Conservation (phyloP, 2,329 filamentous ascomycete species). For the Didymellaceae sp. region DNA sequence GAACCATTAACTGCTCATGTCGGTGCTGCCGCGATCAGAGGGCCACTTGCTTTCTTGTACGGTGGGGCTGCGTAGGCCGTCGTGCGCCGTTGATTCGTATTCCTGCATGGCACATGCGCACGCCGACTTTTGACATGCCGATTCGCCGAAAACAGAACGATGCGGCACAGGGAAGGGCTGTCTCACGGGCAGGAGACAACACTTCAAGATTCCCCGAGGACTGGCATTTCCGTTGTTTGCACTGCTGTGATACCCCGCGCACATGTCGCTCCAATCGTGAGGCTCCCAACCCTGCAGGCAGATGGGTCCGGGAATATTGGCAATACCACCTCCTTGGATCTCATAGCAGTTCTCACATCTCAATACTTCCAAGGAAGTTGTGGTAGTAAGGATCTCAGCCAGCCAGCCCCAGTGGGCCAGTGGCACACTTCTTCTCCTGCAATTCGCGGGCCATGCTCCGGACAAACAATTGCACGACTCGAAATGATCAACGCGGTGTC, state of each 20-base stretch:
- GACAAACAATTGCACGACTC: background rate
- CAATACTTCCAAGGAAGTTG: background rate
- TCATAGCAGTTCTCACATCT: background rate
- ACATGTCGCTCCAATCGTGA: background rate
- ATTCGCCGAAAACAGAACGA: slow-evolving; percentile 20
- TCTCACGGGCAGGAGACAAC: background rate
- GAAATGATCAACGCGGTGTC: slow-evolving; percentile 13
- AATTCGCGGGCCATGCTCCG: slow-evolving; percentile 12
- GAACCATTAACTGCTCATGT: slow-evolving; percentile 37
- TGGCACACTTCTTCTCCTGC: slow-evolving; percentile 1
- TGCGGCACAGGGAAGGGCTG: slow-evolving; percentile 16
- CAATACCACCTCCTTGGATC: slow-evolving; percentile 1
- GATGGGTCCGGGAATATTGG: slow-evolving; percentile 4
- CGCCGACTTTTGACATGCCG: slow-evolving; percentile 26
- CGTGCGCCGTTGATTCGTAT: slow-evolving; percentile 21
- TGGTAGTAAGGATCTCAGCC: background rate
- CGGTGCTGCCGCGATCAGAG: slow-evolving; percentile 25
- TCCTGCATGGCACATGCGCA: slow-evolving; percentile 22
- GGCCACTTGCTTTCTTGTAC: slow-evolving; percentile 22
- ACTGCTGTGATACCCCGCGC: background rate
- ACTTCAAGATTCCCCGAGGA: background rate
- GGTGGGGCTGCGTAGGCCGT: slow-evolving; percentile 17
- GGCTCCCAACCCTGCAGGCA: background rate
- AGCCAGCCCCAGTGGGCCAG: too few relatives aligned
- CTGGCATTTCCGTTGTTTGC: background rate